phyloP scores from a whole-genome alignment of 1,284 basidiomycete species.

The Spongiforma sp. region DNA sequence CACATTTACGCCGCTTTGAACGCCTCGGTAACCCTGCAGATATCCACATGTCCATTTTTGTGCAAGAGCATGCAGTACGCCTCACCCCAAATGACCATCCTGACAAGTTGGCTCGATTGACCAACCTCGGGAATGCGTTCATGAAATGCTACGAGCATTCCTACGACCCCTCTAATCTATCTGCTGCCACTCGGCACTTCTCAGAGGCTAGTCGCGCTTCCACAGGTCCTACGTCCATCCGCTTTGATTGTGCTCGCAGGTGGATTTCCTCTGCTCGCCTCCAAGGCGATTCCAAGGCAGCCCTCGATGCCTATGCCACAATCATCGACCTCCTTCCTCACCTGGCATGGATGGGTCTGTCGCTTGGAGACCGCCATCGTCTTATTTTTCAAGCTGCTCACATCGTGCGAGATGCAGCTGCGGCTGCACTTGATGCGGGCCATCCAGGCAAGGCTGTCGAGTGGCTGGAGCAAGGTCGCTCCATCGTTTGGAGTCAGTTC shows the following conservation, averaged over 20 bases:
- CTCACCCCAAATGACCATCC: neutral
- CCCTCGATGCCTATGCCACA: neutral
- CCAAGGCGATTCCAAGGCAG: neutral
- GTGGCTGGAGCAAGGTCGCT: neutral
- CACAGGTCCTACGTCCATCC: neutral
- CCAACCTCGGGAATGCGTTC: neutral
- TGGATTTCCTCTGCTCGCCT: neutral
- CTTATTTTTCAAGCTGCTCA: neutral
- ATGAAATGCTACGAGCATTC: neutral
- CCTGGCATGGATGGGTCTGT: conserved; percentile 9
- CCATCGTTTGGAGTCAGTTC: neutral
- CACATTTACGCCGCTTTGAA: neutral
- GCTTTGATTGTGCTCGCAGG: neutral
- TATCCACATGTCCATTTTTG: neutral
- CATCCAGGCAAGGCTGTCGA: neutral
- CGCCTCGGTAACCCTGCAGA: neutral
- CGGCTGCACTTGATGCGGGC: neutral
- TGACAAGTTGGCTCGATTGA: neutral
- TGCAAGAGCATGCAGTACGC: neutral
- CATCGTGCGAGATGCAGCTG: neutral
- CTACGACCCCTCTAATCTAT: neutral
- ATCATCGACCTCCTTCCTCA: conserved; percentile 4
- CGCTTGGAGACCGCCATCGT: neutral
- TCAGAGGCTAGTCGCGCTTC: neutral
- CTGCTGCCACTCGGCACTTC: neutral